Evolutionary conservation across 1,284 basidiomycete species (phyloP), one percentile per base, ranked within the genome.

Genomic region (Athelia psychrophila): DNA sequence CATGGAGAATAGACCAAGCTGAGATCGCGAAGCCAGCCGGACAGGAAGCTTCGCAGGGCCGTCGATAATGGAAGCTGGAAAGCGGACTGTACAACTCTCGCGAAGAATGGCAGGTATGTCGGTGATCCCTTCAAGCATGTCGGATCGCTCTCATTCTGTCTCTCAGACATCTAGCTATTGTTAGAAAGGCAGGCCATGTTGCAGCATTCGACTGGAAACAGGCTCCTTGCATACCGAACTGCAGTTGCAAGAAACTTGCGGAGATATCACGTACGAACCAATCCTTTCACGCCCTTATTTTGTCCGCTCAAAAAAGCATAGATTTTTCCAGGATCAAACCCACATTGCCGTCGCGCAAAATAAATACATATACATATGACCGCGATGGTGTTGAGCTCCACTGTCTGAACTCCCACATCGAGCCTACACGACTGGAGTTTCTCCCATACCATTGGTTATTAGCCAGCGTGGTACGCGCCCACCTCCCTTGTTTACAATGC

Each of bases 331-430:
- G 65, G 93, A 95, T 62, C 90, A 96, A 51, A 87, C 88, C 1
- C 93, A 90, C 72, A 95, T 91, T 64, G 97, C 96, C 2, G 95
- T 97, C 13, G 96, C 96, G 0, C 96, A 99, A 70, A 93, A 94
- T 69, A 93, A 95, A 77, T 94, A 97, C 65, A 91, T 91, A 18
- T 99, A 92, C 72, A 95, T 99, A 99, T 64, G 97, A 99, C 71
- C 82, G 86, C 45, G 85, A 94, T 58, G 96, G 97, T 16, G 88
- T 97, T 22, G 97, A 99, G 69, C 72, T 99, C 8, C 96, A 99
- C 64, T 79, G 84, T 57, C 75, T 93, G 16, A 88, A 86, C 67
- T 75, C 82, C 3, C 95, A 98, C 64, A 82, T 97, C 53, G 96
- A 98, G 65, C 92, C 94, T 1, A 92, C 91, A 9, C 78, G 89